phyloP scores from a whole-genome alignment of 2,329 filamentous ascomycete genomes.

The Beauveria scarabaeidicola region DNA sequence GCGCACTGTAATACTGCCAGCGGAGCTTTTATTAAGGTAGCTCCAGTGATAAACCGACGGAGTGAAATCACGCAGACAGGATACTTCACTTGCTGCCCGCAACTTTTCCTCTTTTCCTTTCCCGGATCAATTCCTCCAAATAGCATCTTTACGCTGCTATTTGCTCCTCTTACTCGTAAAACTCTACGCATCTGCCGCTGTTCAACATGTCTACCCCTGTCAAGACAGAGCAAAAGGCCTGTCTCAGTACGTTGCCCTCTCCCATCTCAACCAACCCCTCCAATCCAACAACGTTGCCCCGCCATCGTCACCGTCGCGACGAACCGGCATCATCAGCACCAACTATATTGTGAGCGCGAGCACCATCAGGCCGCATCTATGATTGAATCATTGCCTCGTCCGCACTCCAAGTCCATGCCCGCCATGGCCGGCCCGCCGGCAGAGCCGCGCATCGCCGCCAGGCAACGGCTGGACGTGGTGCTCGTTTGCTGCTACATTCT shows the following conservation, averaged over 20 bases:
- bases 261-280: constrained; percentile 19
- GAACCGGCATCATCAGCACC: constrained; percentile 5
- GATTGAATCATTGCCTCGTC: not conserved
- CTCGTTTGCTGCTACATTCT: constrained; percentile 43
- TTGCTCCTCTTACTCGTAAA: constrained; percentile 1
- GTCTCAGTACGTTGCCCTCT: constrained; percentile 47
- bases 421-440: constrained; percentile 5
- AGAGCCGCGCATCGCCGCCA: constrained; percentile 43
- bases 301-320: constrained; percentile 12
- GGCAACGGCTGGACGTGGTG: constrained; percentile 38
- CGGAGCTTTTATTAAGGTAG: not conserved
- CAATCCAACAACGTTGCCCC: constrained; percentile 18
- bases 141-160: not conserved
- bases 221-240: constrained; percentile 51
- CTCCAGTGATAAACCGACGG: constrained; percentile 1
- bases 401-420: not conserved
- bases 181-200: not conserved
- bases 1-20: not conserved
- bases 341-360: not conserved
- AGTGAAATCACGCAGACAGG: constrained; percentile 24
- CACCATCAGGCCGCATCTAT: not conserved
- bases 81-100: constrained; percentile 7
- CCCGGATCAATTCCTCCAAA: not conserved
- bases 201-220: constrained; percentile 32
- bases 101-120: constrained; percentile 11